Conservation (phyloP, 208 protist species). For the Leptomonas pyrrhocoris region DNA sequence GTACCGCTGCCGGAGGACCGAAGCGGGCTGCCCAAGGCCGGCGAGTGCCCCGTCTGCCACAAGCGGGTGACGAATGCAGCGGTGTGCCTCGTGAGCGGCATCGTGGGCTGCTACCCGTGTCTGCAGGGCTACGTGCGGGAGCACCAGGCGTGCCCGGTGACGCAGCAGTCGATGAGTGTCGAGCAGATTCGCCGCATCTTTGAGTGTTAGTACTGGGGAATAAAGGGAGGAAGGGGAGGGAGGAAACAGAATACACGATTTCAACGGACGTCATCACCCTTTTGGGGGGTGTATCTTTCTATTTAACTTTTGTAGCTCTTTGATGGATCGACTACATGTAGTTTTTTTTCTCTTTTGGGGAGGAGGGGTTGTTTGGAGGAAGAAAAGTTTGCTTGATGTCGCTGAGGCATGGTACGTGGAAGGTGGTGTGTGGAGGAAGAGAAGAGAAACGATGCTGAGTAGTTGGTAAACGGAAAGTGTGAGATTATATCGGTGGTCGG, state of each 20-base stretch:
- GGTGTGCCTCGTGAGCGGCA: constrained; percentile 65
- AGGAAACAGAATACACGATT: no score
- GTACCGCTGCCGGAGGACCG: constrained; percentile 29
- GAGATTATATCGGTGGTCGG: no score
- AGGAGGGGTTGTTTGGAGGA: no score
- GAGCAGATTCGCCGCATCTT: constrained; percentile 81
- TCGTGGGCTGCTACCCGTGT: constrained; percentile 87
- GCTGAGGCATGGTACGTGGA: no score
- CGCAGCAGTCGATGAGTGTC: constrained; percentile 38
- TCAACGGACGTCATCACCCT: no score
- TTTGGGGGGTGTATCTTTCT: no score
- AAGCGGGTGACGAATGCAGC: constrained; percentile 64
- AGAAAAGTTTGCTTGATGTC: no score
- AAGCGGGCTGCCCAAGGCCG: constrained; percentile 38
- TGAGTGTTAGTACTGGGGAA: constrained; percentile 47
- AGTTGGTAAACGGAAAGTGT: no score
- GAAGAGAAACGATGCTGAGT: no score
- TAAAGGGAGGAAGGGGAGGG: constrained; percentile 1
- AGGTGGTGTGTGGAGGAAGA: no score
- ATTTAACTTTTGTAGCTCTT: not conserved
- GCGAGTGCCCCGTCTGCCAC: constrained; percentile 72
- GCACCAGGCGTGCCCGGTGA: constrained; percentile 65
- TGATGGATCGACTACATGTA: no score
- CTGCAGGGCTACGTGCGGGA: constrained; percentile 55
- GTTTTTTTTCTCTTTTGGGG: no score